Conservation (phyloP, 2,329 filamentous ascomycete species). For the Fusarium haematococcum region DNA sequence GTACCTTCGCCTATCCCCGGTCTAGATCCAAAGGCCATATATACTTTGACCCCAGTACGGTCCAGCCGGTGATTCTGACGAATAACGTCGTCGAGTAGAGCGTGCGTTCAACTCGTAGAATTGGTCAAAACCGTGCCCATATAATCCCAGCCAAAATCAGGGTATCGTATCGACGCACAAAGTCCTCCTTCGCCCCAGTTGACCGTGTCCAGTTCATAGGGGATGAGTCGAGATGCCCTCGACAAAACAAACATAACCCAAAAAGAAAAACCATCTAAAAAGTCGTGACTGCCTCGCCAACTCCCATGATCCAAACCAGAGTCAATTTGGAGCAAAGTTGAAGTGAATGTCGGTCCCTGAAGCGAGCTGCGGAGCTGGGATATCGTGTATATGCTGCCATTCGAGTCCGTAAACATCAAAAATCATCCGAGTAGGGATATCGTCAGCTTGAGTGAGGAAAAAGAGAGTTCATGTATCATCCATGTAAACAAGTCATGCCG, state of each 20-base stretch:
- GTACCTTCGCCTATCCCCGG: conserved; percentile 20
- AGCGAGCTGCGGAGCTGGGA: conserved; percentile 10
- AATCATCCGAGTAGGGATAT: conserved; percentile 30
- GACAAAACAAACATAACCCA: conserved; percentile 12
- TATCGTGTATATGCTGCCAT: conserved; percentile 32
- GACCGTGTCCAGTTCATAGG: conserved; percentile 7
- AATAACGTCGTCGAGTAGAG: conserved; percentile 5
- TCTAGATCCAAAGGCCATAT: conserved; percentile 13
- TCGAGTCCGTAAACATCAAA: conserved; percentile 8
- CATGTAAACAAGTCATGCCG: conserved; percentile 34
- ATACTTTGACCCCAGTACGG: neutral
- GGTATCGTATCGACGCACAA: conserved; percentile 43
- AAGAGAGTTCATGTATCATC: conserved; percentile 37
- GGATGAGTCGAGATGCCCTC: conserved; percentile 8
- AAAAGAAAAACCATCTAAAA: conserved; percentile 27
- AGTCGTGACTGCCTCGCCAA: conserved; percentile 9
- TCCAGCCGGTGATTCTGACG: neutral
- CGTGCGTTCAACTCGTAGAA: conserved; percentile 7
- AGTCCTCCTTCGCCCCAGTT: conserved; percentile 19
- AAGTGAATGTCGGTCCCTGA: conserved; percentile 11
- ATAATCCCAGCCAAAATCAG: conserved; percentile 38
- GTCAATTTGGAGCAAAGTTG: conserved; percentile 1
- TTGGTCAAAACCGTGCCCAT: conserved; percentile 1
- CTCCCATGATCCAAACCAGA: conserved; percentile 4
- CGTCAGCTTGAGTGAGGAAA: conserved; percentile 16